Percentiles rank a stretch among this genome's conserved stretches.
Conservation (phyloP, 805 yeast genomes). For the Kuraishia cidri region DNA sequence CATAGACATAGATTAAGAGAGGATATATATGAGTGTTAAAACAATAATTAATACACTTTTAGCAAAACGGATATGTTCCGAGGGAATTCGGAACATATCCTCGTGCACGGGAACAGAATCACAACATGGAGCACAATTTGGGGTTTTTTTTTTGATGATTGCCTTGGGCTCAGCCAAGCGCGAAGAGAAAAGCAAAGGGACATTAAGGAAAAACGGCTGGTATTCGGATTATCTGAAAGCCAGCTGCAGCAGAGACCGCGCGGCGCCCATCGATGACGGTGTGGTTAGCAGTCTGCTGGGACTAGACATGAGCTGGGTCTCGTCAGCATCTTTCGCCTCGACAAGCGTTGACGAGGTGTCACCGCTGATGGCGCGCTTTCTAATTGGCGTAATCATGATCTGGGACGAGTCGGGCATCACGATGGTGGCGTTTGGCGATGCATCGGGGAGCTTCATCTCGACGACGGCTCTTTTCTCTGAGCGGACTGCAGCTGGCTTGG, state of each 20-base stretch:
- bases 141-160: no score
- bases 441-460: no score
- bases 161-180: not conserved
- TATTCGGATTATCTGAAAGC: constrained; percentile 21
- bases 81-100: no score
- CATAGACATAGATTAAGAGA: no score
- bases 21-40: no score
- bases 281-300: constrained; percentile 31
- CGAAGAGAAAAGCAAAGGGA: not conserved
- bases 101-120: no score
- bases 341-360: constrained; percentile 1
- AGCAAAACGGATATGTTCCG: no score
- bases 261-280: constrained; percentile 40
- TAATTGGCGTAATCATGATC: constrained; percentile 3
- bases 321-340: constrained; percentile 6
- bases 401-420: constrained; percentile 3
- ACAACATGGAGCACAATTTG: no score
- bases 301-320: constrained; percentile 20
- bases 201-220: no score
- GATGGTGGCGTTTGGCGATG: constrained; percentile 3
- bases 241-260: constrained; percentile 30
- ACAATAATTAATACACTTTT: no score
- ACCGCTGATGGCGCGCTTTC: not conserved
- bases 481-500: no score
- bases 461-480: no score